Conservation (phyloP, 1,284 basidiomycete genomes). For the Limonomyces culmigenus region DNA sequence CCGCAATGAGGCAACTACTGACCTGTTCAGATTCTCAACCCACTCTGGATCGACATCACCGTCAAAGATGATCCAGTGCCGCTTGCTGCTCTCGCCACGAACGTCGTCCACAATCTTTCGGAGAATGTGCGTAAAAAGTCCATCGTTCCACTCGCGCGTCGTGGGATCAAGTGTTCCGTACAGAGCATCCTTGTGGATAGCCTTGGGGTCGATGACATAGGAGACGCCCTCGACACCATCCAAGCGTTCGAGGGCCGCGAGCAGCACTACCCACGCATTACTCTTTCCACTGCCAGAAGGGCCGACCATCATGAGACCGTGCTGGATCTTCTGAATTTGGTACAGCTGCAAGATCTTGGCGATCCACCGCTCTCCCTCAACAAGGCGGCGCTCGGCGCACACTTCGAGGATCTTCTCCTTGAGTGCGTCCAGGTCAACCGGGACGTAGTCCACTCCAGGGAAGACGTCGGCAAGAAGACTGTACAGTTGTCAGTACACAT, state of each 20-base stretch:
- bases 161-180: conserved; percentile 97
- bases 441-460: conserved; percentile 85
- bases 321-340: conserved; percentile 98
- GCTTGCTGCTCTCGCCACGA: conserved; percentile 89
- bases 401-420: conserved; percentile 76
- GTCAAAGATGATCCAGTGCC: conserved; percentile 99
- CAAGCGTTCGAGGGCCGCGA: conserved; percentile 80
- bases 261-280: conserved; percentile 90
- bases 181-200: conserved; percentile 95
- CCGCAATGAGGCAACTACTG: conserved; percentile 10
- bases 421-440: conserved; percentile 78
- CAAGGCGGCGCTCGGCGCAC: conserved; percentile 73
- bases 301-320: conserved; percentile 99
- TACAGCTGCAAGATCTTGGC: conserved; percentile 96
- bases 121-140: conserved; percentile 93
- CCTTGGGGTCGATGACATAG: conserved; percentile 98
- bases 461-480: conserved; percentile 95
- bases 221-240: conserved; percentile 88
- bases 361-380: conserved; percentile 82
- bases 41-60: conserved; percentile 99
- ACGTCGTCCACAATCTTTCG: conserved; percentile 98
- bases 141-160: conserved; percentile 99
- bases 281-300: conserved; percentile 96
- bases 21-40: conserved; percentile 99
- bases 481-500: conserved; percentile 5